These are phyloP conservation scores for Wickerhamomyces xylosicus DNA, from an alignment of 805 yeast species.

Conservation along the genomic window DNA sequence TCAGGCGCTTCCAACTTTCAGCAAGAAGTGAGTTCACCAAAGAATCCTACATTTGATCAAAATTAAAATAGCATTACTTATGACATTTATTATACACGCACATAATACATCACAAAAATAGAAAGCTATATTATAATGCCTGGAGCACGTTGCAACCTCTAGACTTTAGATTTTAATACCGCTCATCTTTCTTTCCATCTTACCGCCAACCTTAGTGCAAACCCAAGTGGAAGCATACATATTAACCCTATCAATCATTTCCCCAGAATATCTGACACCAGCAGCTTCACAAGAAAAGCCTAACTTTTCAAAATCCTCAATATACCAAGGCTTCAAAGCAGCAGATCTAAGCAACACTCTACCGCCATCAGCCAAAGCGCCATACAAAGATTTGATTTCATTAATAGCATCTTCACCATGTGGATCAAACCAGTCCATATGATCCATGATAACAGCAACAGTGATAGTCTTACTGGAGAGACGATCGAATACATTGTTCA, in stretches of 20 bases:
- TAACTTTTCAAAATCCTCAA: constrained; percentile 48
- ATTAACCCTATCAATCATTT: constrained; percentile 67
- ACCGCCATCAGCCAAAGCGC: constrained; percentile 57
- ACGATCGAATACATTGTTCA: constrained; percentile 66
- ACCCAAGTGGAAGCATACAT: constrained; percentile 91
- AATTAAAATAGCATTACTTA: too few species aligned
- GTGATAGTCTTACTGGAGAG: constrained; percentile 53
- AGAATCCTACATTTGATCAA: too few species aligned
- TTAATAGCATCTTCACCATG: constrained; percentile 49
- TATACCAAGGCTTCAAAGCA: constrained; percentile 68
- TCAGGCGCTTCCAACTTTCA: too few species aligned
- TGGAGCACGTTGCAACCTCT: too few species aligned
- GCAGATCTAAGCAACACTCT: constrained; percentile 73
- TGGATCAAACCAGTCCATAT: constrained; percentile 86
- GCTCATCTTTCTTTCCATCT: constrained; percentile 15
- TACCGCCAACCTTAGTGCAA: constrained; percentile 38
- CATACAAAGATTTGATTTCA: constrained; percentile 55
- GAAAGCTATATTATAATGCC: too few species aligned
- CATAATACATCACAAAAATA: too few species aligned
- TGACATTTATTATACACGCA: too few species aligned
- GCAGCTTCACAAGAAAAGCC: constrained; percentile 67
- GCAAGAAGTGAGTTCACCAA: too few species aligned
- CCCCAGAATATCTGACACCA: constrained; percentile 52
- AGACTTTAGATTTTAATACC: constrained; percentile 7
- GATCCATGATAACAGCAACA: constrained; percentile 80